phyloP scores from a whole-genome alignment of 139 green algal species.

The Picochlorum sp. region DNA sequence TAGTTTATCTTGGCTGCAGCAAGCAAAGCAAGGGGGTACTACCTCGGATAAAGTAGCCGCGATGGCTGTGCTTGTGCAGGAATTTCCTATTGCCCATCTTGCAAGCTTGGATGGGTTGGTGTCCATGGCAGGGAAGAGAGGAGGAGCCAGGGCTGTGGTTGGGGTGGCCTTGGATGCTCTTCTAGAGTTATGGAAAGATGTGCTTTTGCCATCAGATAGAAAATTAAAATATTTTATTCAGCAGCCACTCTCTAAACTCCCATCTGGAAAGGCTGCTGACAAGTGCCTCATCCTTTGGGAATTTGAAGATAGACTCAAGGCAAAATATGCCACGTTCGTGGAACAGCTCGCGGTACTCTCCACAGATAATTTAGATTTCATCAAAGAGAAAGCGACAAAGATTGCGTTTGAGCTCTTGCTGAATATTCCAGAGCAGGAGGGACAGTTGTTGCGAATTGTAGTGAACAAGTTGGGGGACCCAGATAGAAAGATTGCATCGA shows the following conservation, averaged over 20 bases:
- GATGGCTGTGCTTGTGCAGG: slow-evolving; percentile 73
- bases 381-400: slow-evolving; percentile 70
- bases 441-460: slow-evolving; percentile 58
- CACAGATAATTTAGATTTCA: slow-evolving; percentile 72
- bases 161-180: slow-evolving; percentile 55
- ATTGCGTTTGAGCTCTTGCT: slow-evolving; percentile 37
- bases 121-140: slow-evolving; percentile 44
- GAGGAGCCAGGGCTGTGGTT: slow-evolving; percentile 40
- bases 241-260: slow-evolving; percentile 34
- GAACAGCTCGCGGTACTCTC: slow-evolving; percentile 54
- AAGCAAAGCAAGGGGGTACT: slow-evolving; percentile 60
- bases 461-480: slow-evolving; percentile 95
- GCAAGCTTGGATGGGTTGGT: slow-evolving; percentile 69
- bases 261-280: slow-evolving; percentile 37
- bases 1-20: slow-evolving; percentile 62
- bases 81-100: slow-evolving; percentile 64
- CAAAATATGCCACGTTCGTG: slow-evolving; percentile 59
- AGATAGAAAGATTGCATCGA: slow-evolving; percentile 72
- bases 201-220: slow-evolving; percentile 75
- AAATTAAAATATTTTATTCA: slow-evolving; percentile 65
- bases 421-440: slow-evolving; percentile 48
- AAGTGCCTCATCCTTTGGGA: slow-evolving; percentile 68
- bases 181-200: slow-evolving; percentile 67
- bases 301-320: slow-evolving; percentile 79
- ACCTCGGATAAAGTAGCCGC: slow-evolving; percentile 76